Base-by-base conservation (phyloP, 2,329 filamentous ascomycete genomes). In the Pezicula carpinea region DNA sequence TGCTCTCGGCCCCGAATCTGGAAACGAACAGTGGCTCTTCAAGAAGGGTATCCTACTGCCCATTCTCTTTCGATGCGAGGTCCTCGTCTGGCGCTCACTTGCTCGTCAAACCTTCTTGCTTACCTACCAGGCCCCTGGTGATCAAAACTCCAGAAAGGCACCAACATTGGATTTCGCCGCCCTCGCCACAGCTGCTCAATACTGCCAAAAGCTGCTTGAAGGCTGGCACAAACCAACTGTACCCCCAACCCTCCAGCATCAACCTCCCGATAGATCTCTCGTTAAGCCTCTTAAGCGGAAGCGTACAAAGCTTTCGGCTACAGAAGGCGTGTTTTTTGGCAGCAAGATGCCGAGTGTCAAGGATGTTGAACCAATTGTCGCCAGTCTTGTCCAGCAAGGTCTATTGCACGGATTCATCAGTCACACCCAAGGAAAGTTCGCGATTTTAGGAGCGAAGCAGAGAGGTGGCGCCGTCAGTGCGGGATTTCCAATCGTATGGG, bases 401-500 rank as follows among this genome's bases (percentile, higher is more conserved):
- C 71, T 96, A 19, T 74, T 96, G 62, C 82, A 85, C 55, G 92
- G 91, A 2, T 96, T 91, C 60, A 77, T 96, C 22, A 87, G 87
- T 14, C 89, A 95, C 59, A 78, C 78, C 21, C 82, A 83, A 60
- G 77, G 78, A 36, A 83, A 87, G 41, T 90, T 96, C 60, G 90
- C 89, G 11, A 87, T 96, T 36, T 81, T 86, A 44, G 90, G 91
- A 3, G 82, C 87, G 19, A 85, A 83, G 71, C 76, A 76, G 50
- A 79, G 77, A 53, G 79, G 77, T 4, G 77, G 80, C 19, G 77
- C 84, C 0, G 66, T 88, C 17, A 72, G 73, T 29, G 85, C 85
- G 1, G 88, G 87, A 0, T 96, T 92, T 71, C 90, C 91, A 1
- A 72, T 70, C 36, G 80, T 88, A 1, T 89, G 84, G 76, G 74